Evolutionary conservation across 768 basidiomycete genomes (phyloP).

Genomic region (Mycena pura): DNA sequence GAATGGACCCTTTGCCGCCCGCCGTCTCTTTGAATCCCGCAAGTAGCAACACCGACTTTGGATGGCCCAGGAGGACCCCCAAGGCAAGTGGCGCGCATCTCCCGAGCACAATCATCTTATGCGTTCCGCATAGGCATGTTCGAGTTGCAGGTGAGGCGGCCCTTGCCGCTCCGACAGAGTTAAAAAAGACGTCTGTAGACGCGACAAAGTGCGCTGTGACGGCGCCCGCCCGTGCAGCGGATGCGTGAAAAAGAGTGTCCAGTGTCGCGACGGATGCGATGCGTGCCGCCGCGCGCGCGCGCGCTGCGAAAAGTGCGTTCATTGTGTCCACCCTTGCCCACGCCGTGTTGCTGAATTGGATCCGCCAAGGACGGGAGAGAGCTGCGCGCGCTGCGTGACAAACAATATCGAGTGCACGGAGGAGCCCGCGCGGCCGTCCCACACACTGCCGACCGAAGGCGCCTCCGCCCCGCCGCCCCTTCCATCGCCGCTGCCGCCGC

Average conservation of each 20-base stretch:
- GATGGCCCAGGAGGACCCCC: slow-evolving; percentile 49
- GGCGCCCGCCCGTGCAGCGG: slow-evolving; percentile 64
- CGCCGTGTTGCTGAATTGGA: neutral
- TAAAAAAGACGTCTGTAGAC: slow-evolving; percentile 44
- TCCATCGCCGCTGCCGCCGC: too few relatives aligned
- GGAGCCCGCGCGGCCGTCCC: slow-evolving; percentile 40
- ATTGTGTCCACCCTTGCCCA: neutral
- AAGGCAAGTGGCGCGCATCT: slow-evolving; percentile 47
- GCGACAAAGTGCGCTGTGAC: slow-evolving; percentile 69
- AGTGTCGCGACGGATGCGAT: slow-evolving; percentile 69
- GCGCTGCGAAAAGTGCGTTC: slow-evolving; percentile 48
- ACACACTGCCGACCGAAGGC: slow-evolving; percentile 34
- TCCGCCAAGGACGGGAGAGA: slow-evolving; percentile 37
- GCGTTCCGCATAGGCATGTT: slow-evolving; percentile 53
- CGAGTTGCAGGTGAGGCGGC: slow-evolving; percentile 56
- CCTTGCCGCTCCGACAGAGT: slow-evolving; percentile 22
- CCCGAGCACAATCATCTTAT: neutral
- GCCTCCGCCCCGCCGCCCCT: slow-evolving; percentile 32
- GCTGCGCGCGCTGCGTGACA: slow-evolving; percentile 60
- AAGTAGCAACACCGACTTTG: neutral
- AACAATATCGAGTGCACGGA: slow-evolving; percentile 59
- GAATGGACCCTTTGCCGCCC: neutral
- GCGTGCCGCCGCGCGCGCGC: slow-evolving; percentile 63
- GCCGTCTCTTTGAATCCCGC: neutral
- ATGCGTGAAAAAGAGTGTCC: slow-evolving; percentile 63